Percentiles rank a stretch among this genome's conserved stretches.
These are phyloP conservation scores for Biscogniauxia marginata DNA, from an alignment of 2,329 filamentous ascomycete species.

Conservation along the genomic window DNA sequence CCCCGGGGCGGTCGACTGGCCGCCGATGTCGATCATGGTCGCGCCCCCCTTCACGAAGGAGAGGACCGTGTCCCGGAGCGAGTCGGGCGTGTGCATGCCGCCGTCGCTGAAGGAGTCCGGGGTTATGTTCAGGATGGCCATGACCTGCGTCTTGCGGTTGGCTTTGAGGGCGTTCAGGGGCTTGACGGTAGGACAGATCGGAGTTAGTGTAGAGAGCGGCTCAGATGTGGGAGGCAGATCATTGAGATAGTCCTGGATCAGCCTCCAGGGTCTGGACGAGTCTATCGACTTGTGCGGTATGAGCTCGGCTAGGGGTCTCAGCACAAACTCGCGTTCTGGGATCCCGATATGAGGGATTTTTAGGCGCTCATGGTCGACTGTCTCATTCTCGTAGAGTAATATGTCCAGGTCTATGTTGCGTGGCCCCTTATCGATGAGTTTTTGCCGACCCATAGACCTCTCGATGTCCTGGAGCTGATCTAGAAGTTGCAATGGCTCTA, in stretches of 20 bases:
- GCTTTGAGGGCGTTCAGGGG: constrained; percentile 59
- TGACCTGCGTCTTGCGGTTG: constrained; percentile 69
- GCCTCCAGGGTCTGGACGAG: constrained; percentile 55
- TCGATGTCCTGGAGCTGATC: constrained; percentile 85
- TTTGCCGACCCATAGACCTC: constrained; percentile 72
- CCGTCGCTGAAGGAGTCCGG: constrained; percentile 98
- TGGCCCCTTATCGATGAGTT: constrained; percentile 88
- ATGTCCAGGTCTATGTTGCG: constrained; percentile 95
- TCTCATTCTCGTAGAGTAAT: constrained; percentile 71
- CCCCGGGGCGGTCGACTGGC: constrained; percentile 85
- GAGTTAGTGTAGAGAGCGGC: constrained; percentile 59
- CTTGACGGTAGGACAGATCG: constrained; percentile 47
- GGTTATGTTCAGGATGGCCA: constrained; percentile 94
- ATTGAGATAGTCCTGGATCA: constrained; percentile 61
- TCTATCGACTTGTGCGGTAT: constrained; percentile 55
- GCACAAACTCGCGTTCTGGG: constrained; percentile 88
- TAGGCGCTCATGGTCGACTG: constrained; percentile 69
- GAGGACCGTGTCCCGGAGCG: constrained; percentile 59
- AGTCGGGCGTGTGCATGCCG: constrained; percentile 56
- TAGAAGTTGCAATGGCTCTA: constrained; percentile 73
- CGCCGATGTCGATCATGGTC: constrained; percentile 86
- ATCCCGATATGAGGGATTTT: constrained; percentile 82
- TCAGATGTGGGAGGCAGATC: constrained; percentile 49
- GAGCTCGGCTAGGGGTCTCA: constrained; percentile 79
- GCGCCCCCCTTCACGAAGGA: constrained; percentile 67